These are phyloP conservation scores for Penicillium desertorum DNA, from an alignment of 495 filamentous ascomycete genomes.

Conservation along the genomic window DNA sequence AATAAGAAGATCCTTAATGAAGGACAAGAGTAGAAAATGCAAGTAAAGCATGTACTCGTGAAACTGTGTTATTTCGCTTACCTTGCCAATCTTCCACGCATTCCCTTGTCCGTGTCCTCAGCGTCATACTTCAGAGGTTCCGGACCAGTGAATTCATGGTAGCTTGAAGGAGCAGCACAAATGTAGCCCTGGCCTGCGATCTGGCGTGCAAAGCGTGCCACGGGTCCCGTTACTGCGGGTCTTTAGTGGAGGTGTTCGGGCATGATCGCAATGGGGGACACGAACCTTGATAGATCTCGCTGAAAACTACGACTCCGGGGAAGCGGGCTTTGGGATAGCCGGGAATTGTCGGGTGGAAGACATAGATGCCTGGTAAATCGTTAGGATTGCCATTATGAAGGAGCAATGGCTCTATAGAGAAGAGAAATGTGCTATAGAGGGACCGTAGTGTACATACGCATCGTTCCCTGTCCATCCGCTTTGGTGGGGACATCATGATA, in stretches of 20 bases:
- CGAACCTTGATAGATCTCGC: slow-evolving; percentile 93
- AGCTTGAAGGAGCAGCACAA: slow-evolving; percentile 83
- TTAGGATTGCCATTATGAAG: slow-evolving; percentile 9
- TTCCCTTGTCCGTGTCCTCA: slow-evolving; percentile 85
- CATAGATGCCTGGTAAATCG: slow-evolving; percentile 65
- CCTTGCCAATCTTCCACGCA: slow-evolving; percentile 78
- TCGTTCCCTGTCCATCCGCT: slow-evolving; percentile 58
- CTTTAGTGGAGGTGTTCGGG: neutral
- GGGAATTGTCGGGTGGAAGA: slow-evolving; percentile 83
- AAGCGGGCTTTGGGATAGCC: slow-evolving; percentile 86
- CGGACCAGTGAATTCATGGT: slow-evolving; percentile 89
- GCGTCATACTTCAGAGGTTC: slow-evolving; percentile 84
- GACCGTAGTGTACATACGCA: slow-evolving; percentile 50
- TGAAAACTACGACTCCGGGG: slow-evolving; percentile 87
- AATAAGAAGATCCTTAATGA: neutral
- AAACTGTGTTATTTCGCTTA: slow-evolving; percentile 22
- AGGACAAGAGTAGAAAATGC: neutral
- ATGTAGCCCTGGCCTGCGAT: slow-evolving; percentile 95
- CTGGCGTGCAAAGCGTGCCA: slow-evolving; percentile 85
- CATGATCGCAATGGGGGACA: neutral
- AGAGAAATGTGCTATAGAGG: neutral
- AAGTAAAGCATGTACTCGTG: neutral
- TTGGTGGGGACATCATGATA: slow-evolving; percentile 65
- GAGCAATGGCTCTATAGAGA: neutral
- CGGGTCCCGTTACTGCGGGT: slow-evolving; percentile 79